These are phyloP conservation scores for Nematodospora anomalae DNA, from an alignment of 1,139 yeast species.

Conservation along the genomic window DNA sequence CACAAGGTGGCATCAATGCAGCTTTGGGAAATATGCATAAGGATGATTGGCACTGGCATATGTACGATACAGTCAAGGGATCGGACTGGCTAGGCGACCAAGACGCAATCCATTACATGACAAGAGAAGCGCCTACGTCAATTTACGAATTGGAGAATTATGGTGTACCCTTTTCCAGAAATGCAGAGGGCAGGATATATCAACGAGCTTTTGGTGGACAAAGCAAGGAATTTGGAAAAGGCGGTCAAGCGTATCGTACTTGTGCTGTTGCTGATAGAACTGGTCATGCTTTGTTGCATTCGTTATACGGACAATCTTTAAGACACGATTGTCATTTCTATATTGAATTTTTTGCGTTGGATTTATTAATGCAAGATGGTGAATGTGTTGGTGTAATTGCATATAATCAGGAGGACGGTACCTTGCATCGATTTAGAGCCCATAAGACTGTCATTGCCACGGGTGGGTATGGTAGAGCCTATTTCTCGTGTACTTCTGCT, in stretches of 20 bases:
- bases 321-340: conserved; percentile 97
- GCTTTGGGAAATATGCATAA: conserved; percentile 96
- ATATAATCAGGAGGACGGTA: conserved; percentile 98
- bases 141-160: conserved; percentile 95
- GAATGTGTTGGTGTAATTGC: conserved; percentile 97
- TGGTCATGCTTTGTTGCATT: conserved; percentile 94
- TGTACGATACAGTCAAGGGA: conserved; percentile 99
- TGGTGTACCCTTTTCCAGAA: conserved; percentile 98
- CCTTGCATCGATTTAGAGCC: conserved; percentile 94
- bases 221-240: conserved; percentile 91
- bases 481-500: conserved; percentile 97
- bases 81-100: conserved; percentile 99
- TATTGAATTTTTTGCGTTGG: conserved; percentile 96
- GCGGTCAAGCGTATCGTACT: conserved; percentile 98
- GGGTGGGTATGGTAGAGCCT: conserved; percentile 98
- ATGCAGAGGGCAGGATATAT: conserved; percentile 93
- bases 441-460: conserved; percentile 96
- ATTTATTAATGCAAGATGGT: conserved; percentile 91
- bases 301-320: conserved; percentile 93
- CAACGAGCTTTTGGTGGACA: conserved; percentile 99
- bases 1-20: conserved; percentile 99
- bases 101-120: conserved; percentile 98
- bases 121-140: conserved; percentile 94
- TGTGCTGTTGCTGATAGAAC: conserved; percentile 99
- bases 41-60: conserved; percentile 99